Percentiles rank a stretch among this genome's conserved stretches.
Conservation (phyloP, 1,139 yeast genomes). For the Meyerozyma carpophila region DNA sequence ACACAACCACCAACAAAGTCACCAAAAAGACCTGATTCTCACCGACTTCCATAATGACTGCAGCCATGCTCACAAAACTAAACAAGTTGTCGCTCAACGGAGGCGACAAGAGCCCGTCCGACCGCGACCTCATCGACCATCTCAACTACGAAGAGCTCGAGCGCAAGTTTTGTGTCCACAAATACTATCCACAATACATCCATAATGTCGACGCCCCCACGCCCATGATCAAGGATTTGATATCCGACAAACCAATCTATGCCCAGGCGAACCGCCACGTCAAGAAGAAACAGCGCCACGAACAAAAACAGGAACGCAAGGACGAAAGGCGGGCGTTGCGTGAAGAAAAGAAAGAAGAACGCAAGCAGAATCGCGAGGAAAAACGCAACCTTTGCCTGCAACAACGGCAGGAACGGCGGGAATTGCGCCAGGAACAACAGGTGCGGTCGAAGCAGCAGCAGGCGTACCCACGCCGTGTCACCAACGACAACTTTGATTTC, state of each 20-base stretch:
- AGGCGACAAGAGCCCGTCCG: conserved; percentile 7
- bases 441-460: not conserved
- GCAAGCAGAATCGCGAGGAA: conserved; percentile 5
- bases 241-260: conserved; percentile 36
- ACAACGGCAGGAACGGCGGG: conserved; percentile 3
- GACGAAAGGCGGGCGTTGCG: conserved; percentile 1
- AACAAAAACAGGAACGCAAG: conserved; percentile 4
- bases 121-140: conserved; percentile 16
- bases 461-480: not conserved
- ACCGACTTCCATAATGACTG: no score
- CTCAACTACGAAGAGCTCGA: conserved; percentile 37
- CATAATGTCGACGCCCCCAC: conserved; percentile 36
- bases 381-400: conserved; percentile 1
- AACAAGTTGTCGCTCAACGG: conserved; percentile 9
- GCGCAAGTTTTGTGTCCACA: conserved; percentile 27
- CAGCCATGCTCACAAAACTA: conserved; percentile 9
- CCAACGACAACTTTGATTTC: not conserved
- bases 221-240: conserved; percentile 30
- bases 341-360: conserved; percentile 8
- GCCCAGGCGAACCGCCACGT: conserved; percentile 34
- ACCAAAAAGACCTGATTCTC: no score
- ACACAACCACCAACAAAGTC: no score
- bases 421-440: not conserved
- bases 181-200: conserved; percentile 36
- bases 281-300: conserved; percentile 12